Evolutionary conservation across 805 yeast species (phyloP), one percentile per base, ranked within the genome.

Genomic region (Candida ficus): DNA sequence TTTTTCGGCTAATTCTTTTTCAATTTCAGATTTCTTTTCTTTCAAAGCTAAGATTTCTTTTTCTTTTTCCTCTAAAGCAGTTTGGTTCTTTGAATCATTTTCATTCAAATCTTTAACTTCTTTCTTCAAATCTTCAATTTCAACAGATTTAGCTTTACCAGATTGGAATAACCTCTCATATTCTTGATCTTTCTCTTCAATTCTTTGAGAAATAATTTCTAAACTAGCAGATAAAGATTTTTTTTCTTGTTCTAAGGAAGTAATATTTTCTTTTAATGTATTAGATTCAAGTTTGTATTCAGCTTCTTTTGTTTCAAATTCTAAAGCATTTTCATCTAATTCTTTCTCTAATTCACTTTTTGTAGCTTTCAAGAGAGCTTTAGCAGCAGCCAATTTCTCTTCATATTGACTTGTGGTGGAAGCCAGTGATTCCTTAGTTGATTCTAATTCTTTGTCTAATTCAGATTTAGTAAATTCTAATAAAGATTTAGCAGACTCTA

Each of bases 181-280:
- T 14, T 53, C 57, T 38, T 49, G 50, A 29, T 49, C 52, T 26
- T 53, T 54, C 2, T 43, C 45, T 19, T 62, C 62, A 32, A 61
- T 56, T 21, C 58, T 56, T 28, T 60, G 57, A 2, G 67, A 63
- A 8, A 62, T 60, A 43, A 60, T 47, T 28, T 58, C 58, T 9
- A 64, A 38, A 0, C 64, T 56, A 1, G 65, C 52, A 13, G 57
- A 50, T 27, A 64, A 40, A 0, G 68, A 59, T 29, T 57, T 57
- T 35, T 62, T 60, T 47, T 62, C 64, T 19, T 57, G 60, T 14
- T 52, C 53, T 5, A 52, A 43, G 1, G 59, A 56, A 11, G 53
- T 54, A 29, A 55, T 47, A 22, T 44, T 43, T 28, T 60, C 63
- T 20, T 53, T 53, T 41, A 58, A 39, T 3, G 50, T 40, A 2